These are phyloP conservation scores for Trypanosoma congolense DNA, from an alignment of 208 protist species.

Conservation along the genomic window DNA sequence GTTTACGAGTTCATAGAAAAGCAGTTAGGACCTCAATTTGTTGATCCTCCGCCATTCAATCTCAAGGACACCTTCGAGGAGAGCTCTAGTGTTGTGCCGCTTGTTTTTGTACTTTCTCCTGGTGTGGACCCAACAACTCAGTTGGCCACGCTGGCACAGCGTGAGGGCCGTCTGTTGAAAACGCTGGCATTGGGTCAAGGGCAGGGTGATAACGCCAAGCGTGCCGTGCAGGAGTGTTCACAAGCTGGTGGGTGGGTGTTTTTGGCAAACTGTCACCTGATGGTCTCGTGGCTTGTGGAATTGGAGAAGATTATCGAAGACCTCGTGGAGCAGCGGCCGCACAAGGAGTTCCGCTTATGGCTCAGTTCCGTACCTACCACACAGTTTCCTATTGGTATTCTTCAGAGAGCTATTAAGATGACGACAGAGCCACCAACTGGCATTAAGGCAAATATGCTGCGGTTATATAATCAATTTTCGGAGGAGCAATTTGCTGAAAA, in stretches of 20 bases:
- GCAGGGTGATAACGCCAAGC: slow-evolving; percentile 93
- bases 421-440: slow-evolving; percentile 98
- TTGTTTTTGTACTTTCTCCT: slow-evolving; percentile 97
- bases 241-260: slow-evolving; percentile 96
- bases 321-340: slow-evolving; percentile 80
- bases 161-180: slow-evolving; percentile 78
- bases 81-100: slow-evolving; percentile 89
- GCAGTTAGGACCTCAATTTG: slow-evolving; percentile 93
- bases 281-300: slow-evolving; percentile 94
- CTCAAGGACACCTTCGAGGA: slow-evolving; percentile 93
- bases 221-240: slow-evolving; percentile 90
- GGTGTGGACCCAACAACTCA: slow-evolving; percentile 96
- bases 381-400: slow-evolving; percentile 95
- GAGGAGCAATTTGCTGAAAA: slow-evolving; percentile 87
- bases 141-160: slow-evolving; percentile 88
- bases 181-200: slow-evolving; percentile 96
- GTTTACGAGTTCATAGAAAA: slow-evolving; percentile 94
- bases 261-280: slow-evolving; percentile 98
- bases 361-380: slow-evolving; percentile 96
- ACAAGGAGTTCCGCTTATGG: slow-evolving; percentile 98
- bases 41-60: slow-evolving; percentile 96
- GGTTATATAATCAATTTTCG: slow-evolving; percentile 92
- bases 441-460: slow-evolving; percentile 96
- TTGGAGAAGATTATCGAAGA: slow-evolving; percentile 97
- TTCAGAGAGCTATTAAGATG: slow-evolving; percentile 97